Evolutionary conservation across 148 eudicot genomes (phyloP).

Genomic region (Cornus suecica): DNA sequence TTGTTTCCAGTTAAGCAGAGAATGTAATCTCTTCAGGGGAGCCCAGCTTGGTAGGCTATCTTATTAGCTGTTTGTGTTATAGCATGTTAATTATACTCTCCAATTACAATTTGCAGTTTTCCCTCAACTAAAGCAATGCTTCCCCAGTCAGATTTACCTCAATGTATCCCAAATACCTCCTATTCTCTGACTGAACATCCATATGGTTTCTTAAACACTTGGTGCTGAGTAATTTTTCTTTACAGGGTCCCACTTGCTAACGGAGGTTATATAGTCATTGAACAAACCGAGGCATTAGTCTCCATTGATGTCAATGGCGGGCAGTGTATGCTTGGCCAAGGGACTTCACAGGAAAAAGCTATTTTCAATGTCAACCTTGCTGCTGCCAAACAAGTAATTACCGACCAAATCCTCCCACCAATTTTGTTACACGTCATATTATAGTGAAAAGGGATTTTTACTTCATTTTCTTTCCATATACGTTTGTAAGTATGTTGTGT

Average conservation of each 20-base stretch:
- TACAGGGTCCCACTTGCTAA: slow-evolving; percentile 74
- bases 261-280: slow-evolving; percentile 92
- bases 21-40: background rate
- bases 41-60: background rate
- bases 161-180: background rate
- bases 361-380: slow-evolving; percentile 91
- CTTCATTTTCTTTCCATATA: background rate
- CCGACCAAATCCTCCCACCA: background rate
- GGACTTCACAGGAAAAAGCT: slow-evolving; percentile 89
- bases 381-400: slow-evolving; percentile 86
- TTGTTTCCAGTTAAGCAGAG: background rate
- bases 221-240: slow-evolving; percentile 24
- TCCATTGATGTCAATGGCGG: slow-evolving; percentile 97
- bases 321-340: slow-evolving; percentile 82
- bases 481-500: background rate
- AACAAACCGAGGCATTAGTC: slow-evolving; percentile 96
- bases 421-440: background rate
- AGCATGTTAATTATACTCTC: background rate
- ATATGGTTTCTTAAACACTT: slow-evolving; percentile 3
- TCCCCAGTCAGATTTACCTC: background rate
- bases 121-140: background rate
- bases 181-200: background rate
- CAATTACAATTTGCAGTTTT: background rate
- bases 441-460: background rate
- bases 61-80: background rate